Evolutionary conservation across 108 stramenopile species (phyloP).

Genomic region (Cylindrotheca closterium): DNA sequence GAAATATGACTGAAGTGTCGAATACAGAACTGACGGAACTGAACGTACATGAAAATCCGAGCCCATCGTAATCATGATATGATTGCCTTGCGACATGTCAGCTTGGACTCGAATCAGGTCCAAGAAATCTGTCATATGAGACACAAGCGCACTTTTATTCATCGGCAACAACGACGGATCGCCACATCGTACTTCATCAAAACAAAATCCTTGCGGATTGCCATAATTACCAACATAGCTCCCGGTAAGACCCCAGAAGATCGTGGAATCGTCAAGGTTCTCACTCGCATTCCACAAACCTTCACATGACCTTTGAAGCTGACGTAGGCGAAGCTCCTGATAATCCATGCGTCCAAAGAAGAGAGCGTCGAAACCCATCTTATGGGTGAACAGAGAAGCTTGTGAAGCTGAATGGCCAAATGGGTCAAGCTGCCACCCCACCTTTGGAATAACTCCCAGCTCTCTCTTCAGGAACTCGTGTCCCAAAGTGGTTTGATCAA

Average conservation of each 20-base stretch:
- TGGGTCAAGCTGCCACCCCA: conserved; percentile 97
- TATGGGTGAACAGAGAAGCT: conserved; percentile 72
- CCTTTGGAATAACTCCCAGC: conserved; percentile 84
- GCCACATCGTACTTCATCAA: conserved; percentile 49
- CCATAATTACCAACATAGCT: conserved; percentile 81
- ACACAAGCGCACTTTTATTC: conserved; percentile 30
- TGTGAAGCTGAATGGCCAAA: conserved; percentile 96
- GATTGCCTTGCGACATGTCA: conserved; percentile 67
- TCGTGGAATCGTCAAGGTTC: conserved; percentile 22
- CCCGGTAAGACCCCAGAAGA: conserved; percentile 90
- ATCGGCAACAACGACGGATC: conserved; percentile 59
- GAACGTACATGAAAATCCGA: conserved; percentile 63
- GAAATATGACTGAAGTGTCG: background rate
- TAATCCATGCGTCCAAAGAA: conserved; percentile 96
- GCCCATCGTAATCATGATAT: conserved; percentile 91
- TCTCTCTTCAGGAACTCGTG: conserved; percentile 81
- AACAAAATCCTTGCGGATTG: conserved; percentile 76
- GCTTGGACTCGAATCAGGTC: conserved; percentile 53
- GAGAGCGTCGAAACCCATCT: conserved; percentile 88
- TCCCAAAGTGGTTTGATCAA: conserved; percentile 96
- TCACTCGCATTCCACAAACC: conserved; percentile 78
- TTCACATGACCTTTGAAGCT: conserved; percentile 60
- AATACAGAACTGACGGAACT: background rate
- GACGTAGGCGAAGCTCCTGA: conserved; percentile 83
- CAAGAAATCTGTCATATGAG: conserved; percentile 52